Percentiles rank a stretch among this genome's conserved stretches.
These are phyloP conservation scores for Alternaria consortialis DNA, from an alignment of 2,329 filamentous ascomycete species.

Conservation along the genomic window DNA sequence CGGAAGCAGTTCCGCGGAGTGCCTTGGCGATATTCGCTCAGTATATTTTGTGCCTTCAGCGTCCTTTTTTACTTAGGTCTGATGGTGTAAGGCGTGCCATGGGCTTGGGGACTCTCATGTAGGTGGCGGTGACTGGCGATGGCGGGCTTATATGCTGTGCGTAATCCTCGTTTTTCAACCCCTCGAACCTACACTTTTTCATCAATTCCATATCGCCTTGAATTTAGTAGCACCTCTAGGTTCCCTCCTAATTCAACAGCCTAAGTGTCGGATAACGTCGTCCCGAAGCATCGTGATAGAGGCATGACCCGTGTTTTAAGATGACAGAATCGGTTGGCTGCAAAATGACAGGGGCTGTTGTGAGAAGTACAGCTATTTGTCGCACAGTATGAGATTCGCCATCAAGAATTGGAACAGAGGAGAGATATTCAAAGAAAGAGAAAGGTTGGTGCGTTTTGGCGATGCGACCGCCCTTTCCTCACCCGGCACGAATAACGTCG, in stretches of 20 bases:
- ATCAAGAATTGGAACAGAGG: background rate
- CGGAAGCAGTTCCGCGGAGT: slow-evolving; percentile 1
- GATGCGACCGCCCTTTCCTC: background rate
- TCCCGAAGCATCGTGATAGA: background rate
- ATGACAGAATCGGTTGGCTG: background rate
- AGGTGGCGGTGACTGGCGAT: background rate
- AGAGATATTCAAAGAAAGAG: background rate
- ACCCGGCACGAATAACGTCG: background rate
- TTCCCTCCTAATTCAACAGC: too few species aligned
- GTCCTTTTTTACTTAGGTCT: background rate
- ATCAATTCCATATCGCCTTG: background rate
- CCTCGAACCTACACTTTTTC: background rate
- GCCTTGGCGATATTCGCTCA: background rate
- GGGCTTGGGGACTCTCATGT: background rate
- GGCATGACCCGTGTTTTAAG: background rate
- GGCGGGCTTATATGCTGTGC: background rate
- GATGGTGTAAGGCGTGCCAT: background rate
- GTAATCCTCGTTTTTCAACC: background rate
- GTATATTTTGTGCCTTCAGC: background rate
- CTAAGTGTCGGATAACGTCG: background rate
- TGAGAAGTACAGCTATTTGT: background rate
- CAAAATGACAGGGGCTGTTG: background rate
- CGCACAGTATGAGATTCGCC: background rate
- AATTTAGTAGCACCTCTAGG: background rate
- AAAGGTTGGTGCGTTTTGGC: background rate